Percentiles rank a stretch among this genome's conserved stretches.
These are phyloP conservation scores for Solanum chmielewskii DNA, from an alignment of 257 asterid genomes.

Conservation along the genomic window DNA sequence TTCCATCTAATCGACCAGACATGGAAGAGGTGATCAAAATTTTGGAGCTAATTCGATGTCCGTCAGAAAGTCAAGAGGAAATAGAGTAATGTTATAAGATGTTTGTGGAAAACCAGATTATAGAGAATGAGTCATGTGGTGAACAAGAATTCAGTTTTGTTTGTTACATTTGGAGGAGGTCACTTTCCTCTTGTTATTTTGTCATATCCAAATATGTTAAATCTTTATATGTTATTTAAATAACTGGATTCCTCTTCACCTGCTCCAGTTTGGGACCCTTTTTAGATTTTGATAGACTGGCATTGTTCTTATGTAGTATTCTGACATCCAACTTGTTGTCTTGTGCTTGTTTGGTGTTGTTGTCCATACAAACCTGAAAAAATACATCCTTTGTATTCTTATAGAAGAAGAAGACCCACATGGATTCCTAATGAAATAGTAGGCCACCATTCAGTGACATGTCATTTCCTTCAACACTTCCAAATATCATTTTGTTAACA, in stretches of 20 bases:
- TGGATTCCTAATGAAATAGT: neutral
- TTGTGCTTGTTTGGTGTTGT: neutral
- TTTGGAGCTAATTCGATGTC: slow-evolving; percentile 52
- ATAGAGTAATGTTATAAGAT: slow-evolving; percentile 18
- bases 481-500: neutral
- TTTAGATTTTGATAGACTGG: neutral
- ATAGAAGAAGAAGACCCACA: neutral
- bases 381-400: neutral
- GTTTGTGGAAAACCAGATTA: neutral
- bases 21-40: slow-evolving; percentile 78
- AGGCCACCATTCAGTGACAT: neutral
- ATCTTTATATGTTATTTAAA: slow-evolving; percentile 7
- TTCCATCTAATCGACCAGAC: slow-evolving; percentile 75
- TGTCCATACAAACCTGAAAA: neutral
- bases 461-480: neutral
- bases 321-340: neutral
- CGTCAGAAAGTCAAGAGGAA: slow-evolving; percentile 40
- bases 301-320: neutral
- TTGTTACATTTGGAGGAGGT: slow-evolving; percentile 2
- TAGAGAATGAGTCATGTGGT: slow-evolving; percentile 16
- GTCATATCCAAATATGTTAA: neutral
- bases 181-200: neutral
- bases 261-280: neutral
- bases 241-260: slow-evolving; percentile 40
- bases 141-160: slow-evolving; percentile 32